Base-by-base conservation (phyloP, 345 rosid genomes). In the Garcia nutans region DNA sequence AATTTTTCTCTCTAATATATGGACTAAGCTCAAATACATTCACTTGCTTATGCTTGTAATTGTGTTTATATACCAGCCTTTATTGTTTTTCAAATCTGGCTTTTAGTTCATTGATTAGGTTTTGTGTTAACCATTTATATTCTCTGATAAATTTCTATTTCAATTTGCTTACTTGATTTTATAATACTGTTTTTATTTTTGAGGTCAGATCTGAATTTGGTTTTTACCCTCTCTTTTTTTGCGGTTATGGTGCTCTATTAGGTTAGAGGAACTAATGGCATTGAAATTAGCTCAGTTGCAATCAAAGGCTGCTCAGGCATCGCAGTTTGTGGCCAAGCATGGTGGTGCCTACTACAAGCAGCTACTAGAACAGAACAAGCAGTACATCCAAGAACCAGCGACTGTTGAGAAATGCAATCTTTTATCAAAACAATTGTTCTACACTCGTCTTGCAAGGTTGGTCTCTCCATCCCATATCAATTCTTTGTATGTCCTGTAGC, bases 361-460 rank as follows among this genome's bases (percentile, higher is more conserved):
- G 78, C 26, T 87, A 72, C 13, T 91, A 64, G 97, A 91, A 80
- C 71, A 89, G 85, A 89, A 91, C 82, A 88, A 89, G 84, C 89
- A 91, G 23, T 84, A 81, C 57, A 83, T 90, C 54, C 93, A 83
- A 79, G 90, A 87, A 10, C 97, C 94, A 23, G 79, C 91, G 13
- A 85, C 86, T 12, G 80, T 85, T 17, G 91, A 89, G 86, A 91
- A 83, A 75, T 91, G 97, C 84, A 80, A 65, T 45, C 84, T 79
- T 49, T 77, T 89, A 79, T 80, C 88, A 11, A 88, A 89, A 85
- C 92, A 89, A 65, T 70, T 91, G 81, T 76, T 89, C 17, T 87
- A 88, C 88, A 89, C 97, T 80, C 91, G 91, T 73, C 91, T 90
- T 28, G 92, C 91, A 7, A 90, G 94, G 97, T 92, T 55, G 10